Base-by-base conservation (phyloP, 1,139 yeast genomes). In the Arxiozyma heterogenica region DNA sequence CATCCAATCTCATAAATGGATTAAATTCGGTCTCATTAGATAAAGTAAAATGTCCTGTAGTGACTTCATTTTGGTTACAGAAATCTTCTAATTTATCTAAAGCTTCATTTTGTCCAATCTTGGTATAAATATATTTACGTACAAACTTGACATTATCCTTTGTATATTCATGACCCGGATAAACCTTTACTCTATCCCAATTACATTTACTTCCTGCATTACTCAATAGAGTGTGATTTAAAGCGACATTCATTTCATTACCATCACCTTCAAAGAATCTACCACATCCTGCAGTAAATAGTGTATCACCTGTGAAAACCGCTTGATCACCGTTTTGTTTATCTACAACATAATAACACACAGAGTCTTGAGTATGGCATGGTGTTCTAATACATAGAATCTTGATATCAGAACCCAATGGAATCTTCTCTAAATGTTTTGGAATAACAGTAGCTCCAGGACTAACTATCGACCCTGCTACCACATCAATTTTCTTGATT, bases 161-260 rank as follows among this genome's bases (percentile, higher is more conserved):
- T 17, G 99, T 94, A 72, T 93, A 93, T 71, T 93, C 98, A 70
- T 93, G 99, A 1, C 99, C 99, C 0, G 97, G 94, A 65, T 83
- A 86, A 4, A 91, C 93, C 41, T 57, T 59, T 17, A 68, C 63
- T 3, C 47, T 53, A 27, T 51, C 50, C 67, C 63, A 65, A 34
- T 51, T 21, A 2, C 25, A 18, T 23, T 64, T 54, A 46, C 61
- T 63, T 6, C 67, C 65, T 42, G 73, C 69, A 0, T 96, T 87
- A 18, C 81, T 83, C 41, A 75, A 71, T 1, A 96, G 94, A 4
- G 79, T 71, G 27, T 72, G 69, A 61, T 81, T 82, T 64, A 93
- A 75, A 0, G 96, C 80, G 1, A 63, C 59, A 61, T 85, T 80
- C 99, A 93, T 93, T 66, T 93, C 85, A 39, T 71, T 73, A 0